Base-by-base conservation (phyloP, 2,329 filamentous ascomycete genomes). In the Phaeosphaeriaceae sp. region DNA sequence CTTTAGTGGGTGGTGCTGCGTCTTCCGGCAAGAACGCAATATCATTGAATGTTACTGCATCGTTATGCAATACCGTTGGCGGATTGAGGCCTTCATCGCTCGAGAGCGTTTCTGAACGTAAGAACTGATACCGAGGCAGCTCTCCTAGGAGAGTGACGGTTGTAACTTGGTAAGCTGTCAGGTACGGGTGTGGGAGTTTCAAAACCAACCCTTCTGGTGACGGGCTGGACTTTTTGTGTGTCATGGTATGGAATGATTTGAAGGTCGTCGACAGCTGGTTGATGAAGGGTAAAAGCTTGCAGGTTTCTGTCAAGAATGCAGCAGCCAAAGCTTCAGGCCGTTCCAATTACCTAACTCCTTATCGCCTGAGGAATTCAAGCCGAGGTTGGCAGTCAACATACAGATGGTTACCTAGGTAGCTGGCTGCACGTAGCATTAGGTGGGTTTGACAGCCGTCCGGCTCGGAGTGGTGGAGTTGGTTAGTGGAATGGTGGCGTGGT, bases 101-200 rank as follows among this genome's bases (percentile, higher is more conserved):
- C 20, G 50, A 50, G 18, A 58, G 46, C 9, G 48, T 46, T 46
- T 54, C 43, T 15, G 65, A 66, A 7, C 60, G 56, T 7, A 46
- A 42, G 20, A 71, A 56, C n/a, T 56, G 58, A 35, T 66, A 57
- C 36, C 48, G 13, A 60, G 56, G 39, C 67, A 52, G n/a, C n/a
- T 23, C 51, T 57, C 23, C 57, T 40, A n/a, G 59, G 23, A 41
- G 61, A 41, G 61, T 60, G 37, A 56, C 48, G 35, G 61, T 67
- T n/a, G 45, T 63, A 26, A 72, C 50, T 21, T 55, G 55, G 48
- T 73, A 73, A 30, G 66, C 58, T 15, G 71, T 73, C 23, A 74
- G 67, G 50, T 72, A 74, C 18, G 71, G 71, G 49, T 74, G 70
- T 18, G 71, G 71, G 36, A 73, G 58, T 48, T 71, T 73, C 35